A percentile compares a stretch with the other conserved stretches of the same genome.
phyloP scores from a whole-genome alignment of 345 rosid genomes.

The Anastatica hierochuntica region DNA sequence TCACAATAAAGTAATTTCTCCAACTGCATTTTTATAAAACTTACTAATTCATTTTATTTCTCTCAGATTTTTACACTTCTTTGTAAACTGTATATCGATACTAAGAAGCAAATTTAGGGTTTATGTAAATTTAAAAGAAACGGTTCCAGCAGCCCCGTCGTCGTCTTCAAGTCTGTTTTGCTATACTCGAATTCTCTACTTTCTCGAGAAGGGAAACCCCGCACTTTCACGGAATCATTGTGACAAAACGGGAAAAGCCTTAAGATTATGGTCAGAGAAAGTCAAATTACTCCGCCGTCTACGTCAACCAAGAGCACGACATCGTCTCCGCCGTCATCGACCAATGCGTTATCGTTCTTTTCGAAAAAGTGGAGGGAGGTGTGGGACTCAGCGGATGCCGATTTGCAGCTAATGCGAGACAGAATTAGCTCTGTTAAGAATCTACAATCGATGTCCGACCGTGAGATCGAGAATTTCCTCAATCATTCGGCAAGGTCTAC shows the following conservation, averaged over 20 bases:
- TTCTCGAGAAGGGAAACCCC: background rate
- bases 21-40: no score
- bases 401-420: slow-evolving; percentile 64
- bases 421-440: slow-evolving; percentile 83
- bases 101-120: no score
- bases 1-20: no score
- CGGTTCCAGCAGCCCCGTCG: no score
- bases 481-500: slow-evolving; percentile 50
- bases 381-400: slow-evolving; percentile 86
- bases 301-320: slow-evolving; percentile 9
- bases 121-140: no score
- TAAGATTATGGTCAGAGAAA: slow-evolving; percentile 33
- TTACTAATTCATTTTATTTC: no score
- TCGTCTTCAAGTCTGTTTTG: no score
- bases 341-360: slow-evolving; percentile 52
- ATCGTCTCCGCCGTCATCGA: slow-evolving; percentile 12
- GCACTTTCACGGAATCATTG: slow-evolving; percentile 1
- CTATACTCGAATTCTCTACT: no score
- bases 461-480: slow-evolving; percentile 76
- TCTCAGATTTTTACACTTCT: no score
- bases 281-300: slow-evolving; percentile 23
- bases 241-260: slow-evolving; percentile 11
- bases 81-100: no score
- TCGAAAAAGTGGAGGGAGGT: slow-evolving; percentile 76
- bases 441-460: slow-evolving; percentile 69